Evolutionary conservation across 2,329 filamentous ascomycete genomes (phyloP).

Genomic region (Cladorrhinum sp.): DNA sequence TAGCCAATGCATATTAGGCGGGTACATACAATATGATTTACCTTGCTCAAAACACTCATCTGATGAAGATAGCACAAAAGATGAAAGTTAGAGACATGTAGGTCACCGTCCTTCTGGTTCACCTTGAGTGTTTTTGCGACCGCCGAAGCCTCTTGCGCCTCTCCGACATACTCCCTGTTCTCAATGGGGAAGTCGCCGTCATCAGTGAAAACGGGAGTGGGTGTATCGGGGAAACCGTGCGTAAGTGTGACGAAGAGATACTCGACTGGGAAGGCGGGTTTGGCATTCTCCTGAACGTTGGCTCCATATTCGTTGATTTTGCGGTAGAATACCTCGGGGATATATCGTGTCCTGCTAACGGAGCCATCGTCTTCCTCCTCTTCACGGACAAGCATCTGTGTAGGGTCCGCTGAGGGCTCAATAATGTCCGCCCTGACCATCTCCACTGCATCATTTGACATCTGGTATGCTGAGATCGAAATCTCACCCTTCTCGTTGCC

Average conservation of each 20-base stretch:
- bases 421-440: constrained; percentile 96
- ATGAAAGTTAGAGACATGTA: constrained; percentile 87
- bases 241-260: constrained; percentile 95
- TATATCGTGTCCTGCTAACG: constrained; percentile 73
- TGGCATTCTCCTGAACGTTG: constrained; percentile 95
- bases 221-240: constrained; percentile 84
- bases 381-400: constrained; percentile 88
- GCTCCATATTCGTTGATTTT: constrained; percentile 94
- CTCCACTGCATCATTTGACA: constrained; percentile 91
- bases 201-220: constrained; percentile 72
- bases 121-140: constrained; percentile 68
- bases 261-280: constrained; percentile 92
- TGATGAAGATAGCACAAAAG: constrained; percentile 82
- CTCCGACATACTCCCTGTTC: constrained; percentile 82
- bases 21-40: constrained; percentile 41
- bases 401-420: constrained; percentile 89
- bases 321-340: constrained; percentile 95
- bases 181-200: constrained; percentile 76
- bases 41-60: constrained; percentile 81
- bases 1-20: background rate
- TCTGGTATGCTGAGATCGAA: constrained; percentile 86
- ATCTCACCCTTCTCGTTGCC: constrained; percentile 89
- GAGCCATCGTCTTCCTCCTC: constrained; percentile 80
- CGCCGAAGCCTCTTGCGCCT: constrained; percentile 74
- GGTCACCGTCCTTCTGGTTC: constrained; percentile 50